Base-by-base conservation (phyloP, 2,329 filamentous ascomycete genomes). In the Colletotrichum simmondsii region DNA sequence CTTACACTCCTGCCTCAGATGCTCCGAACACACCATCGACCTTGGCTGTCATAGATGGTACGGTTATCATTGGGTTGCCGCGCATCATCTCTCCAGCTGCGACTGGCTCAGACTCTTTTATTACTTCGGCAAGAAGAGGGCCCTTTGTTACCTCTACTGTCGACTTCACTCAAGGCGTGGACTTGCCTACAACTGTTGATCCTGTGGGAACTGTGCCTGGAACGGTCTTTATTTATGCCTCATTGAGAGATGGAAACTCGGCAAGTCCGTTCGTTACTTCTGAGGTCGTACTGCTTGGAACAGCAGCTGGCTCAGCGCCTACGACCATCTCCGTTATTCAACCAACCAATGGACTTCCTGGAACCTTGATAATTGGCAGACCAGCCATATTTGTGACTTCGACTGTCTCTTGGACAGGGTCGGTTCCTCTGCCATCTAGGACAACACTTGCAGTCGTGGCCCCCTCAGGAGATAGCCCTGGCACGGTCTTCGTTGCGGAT, bases 301-400 rank as follows among this genome's bases (percentile, higher is more conserved):
- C 58, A 6, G 24, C 61, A 2, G 12, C 58, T 30, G 24, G 63
- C 12, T 22, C 42, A 5, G 58, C 28, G 8, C 64, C 58, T n/a
- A 68, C 54, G 2, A 67, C 65, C 5, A 42, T 72, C 6, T 42
- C 49, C 11, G 63, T 66, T 11, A 26, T 72, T 2, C 42, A 58
- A 10, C 72, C 68, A 7, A 67, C 57, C 5, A 65, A 62, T 1
- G 67, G 73, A 5, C 28, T 19, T 2, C 70, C 75, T 6, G 73
- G 75, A 8, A 74, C 73, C 3, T 35, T 72, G 14, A 70, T 75
- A 24, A 53, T 74, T 2, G 61, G 62, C 1, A 54, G 53, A 12
- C 68, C 74, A 4, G 73, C 65, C 2, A 35, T 54, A 3, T 76
- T 72, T 32, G 42, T 71, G 6, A 75, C 73, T 2, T 62, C 73